Evolutionary conservation across 495 filamentous ascomycete species (phyloP).

Genomic region (Penicillium flavigenum): DNA sequence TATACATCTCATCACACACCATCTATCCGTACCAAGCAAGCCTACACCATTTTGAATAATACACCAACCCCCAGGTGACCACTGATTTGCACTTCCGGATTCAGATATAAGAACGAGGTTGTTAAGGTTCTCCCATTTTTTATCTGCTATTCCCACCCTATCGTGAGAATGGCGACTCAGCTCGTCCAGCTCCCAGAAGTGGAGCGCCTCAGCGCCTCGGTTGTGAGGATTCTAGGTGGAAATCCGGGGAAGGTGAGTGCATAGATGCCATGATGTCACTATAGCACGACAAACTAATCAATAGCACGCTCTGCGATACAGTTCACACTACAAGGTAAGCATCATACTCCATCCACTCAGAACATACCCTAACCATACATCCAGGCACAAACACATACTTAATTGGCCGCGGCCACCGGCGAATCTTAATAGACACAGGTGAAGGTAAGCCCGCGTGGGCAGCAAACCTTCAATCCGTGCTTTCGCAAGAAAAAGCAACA

Average conservation of each 20-base stretch:
- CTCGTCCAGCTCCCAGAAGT: constrained; percentile 60
- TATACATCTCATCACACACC: not conserved
- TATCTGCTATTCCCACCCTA: not conserved
- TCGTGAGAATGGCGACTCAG: constrained; percentile 43
- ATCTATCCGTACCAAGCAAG: not conserved
- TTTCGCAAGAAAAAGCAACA: constrained; percentile 63
- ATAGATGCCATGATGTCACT: not conserved
- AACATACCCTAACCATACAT: constrained; percentile 6
- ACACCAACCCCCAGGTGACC: not conserved
- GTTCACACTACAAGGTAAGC: constrained; percentile 55
- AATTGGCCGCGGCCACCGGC: constrained; percentile 62
- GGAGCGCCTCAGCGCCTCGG: constrained; percentile 61
- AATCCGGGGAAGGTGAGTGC: constrained; percentile 71
- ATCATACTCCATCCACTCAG: not conserved
- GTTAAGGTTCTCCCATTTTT: not conserved
- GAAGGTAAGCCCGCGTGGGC: constrained; percentile 65
- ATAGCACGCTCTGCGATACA: constrained; percentile 18
- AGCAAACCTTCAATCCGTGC: constrained; percentile 55
- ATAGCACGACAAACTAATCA: not conserved
- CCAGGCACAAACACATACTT: constrained; percentile 88
- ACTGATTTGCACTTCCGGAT: not conserved
- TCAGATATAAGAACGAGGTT: not conserved
- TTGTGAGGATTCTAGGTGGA: constrained; percentile 74
- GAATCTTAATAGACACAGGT: constrained; percentile 80
- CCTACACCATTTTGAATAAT: not conserved